Conservation (phyloP, 169 alveolate species). For the Amoebophrya sp. region DNA sequence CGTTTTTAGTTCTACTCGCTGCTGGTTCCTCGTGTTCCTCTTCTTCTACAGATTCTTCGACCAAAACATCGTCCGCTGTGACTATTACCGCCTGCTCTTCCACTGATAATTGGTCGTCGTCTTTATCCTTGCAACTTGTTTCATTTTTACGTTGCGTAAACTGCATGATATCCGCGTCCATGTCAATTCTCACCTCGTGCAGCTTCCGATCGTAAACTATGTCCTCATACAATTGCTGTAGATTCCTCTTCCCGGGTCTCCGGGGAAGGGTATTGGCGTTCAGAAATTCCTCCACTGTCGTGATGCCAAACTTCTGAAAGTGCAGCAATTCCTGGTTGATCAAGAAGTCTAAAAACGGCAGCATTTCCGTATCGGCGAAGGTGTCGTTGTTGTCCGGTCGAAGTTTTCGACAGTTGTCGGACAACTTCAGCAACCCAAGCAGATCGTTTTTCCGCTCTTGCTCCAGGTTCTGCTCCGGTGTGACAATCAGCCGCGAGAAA, state of each 20-base stretch:
- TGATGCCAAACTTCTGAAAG: background rate
- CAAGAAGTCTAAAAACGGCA: background rate
- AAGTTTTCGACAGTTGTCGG: background rate
- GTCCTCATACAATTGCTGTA: background rate
- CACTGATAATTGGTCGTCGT: too few species aligned
- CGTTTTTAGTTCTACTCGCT: too few species aligned
- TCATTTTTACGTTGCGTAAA: too few species aligned
- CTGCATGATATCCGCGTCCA: background rate
- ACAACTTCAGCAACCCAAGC: background rate
- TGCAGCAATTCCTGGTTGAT: background rate
- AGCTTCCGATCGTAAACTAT: background rate
- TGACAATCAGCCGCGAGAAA: background rate
- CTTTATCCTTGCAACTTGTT: too few species aligned
- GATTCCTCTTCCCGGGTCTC: too few species aligned
- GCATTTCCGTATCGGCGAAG: background rate
- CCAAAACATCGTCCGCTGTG: too few species aligned
- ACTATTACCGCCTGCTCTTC: too few species aligned
- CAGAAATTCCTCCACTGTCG: background rate
- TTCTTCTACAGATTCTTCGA: too few species aligned
- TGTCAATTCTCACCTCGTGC: background rate
- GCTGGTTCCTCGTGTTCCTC: too few species aligned
- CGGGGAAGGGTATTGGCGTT: background rate
- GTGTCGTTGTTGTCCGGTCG: background rate
- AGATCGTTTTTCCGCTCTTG: background rate
- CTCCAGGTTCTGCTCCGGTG: background rate